These are phyloP conservation scores for Phytophthora vignae DNA, from an alignment of 352 stramenopile genomes.

Conservation along the genomic window DNA sequence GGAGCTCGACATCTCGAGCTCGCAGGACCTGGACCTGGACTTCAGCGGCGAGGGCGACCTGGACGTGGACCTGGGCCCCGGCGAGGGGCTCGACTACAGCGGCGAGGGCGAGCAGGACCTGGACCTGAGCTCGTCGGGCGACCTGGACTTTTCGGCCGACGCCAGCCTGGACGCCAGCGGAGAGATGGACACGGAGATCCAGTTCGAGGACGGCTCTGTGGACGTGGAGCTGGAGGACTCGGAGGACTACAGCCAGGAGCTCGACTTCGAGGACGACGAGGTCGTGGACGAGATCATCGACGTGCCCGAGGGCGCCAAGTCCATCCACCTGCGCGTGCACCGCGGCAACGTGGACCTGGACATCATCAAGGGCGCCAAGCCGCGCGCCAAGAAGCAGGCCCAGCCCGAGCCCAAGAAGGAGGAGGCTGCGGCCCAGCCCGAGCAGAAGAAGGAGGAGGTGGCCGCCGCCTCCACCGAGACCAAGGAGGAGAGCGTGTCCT, in stretches of 20 bases:
- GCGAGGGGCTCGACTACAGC: constrained; percentile 41
- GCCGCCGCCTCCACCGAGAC: constrained; percentile 12
- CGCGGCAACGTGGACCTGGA: constrained; percentile 60
- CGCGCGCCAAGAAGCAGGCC: constrained; percentile 23
- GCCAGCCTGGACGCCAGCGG: constrained; percentile 37
- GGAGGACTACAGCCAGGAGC: constrained; percentile 58
- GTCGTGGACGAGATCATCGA: constrained; percentile 58
- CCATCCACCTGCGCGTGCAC: constrained; percentile 55
- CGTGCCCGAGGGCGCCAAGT: constrained; percentile 52
- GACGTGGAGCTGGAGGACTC: constrained; percentile 54
- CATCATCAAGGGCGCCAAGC: constrained; percentile 50
- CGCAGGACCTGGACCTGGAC: constrained; percentile 33
- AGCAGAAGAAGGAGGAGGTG: constrained; percentile 32
- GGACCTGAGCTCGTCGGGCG: constrained; percentile 27
- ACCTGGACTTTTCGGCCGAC: constrained; percentile 40
- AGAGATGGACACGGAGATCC: constrained; percentile 42
- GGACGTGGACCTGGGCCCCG: constrained; percentile 41
- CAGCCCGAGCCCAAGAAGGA: constrained; percentile 35
- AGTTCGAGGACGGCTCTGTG: constrained; percentile 43
- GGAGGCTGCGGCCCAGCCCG: constrained; percentile 12
- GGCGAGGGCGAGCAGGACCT: constrained; percentile 33
- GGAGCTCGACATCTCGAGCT: constrained; percentile 37
- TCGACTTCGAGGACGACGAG: constrained; percentile 53
- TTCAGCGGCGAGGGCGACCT: constrained; percentile 19
- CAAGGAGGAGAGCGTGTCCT: constrained; percentile 46